Evolutionary conservation across 2,329 filamentous ascomycete species (phyloP).

Genomic region (Pleomassaria siparia): DNA sequence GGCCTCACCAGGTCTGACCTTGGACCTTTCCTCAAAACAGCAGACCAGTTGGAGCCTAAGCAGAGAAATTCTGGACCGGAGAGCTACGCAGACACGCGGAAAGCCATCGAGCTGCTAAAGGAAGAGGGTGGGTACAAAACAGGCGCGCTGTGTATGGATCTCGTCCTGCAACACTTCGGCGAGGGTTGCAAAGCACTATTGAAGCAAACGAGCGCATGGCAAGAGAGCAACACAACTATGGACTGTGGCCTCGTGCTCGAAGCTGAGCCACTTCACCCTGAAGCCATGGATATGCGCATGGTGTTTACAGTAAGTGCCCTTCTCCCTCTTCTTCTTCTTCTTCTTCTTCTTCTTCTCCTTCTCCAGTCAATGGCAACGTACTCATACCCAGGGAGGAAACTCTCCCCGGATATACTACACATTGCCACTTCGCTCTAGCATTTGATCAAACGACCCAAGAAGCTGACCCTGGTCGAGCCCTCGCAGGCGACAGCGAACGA

Average conservation of each 20-base stretch:
- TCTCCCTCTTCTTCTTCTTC: background rate
- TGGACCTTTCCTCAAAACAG: constrained; percentile 56
- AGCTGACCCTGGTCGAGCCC: constrained; percentile 12
- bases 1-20: constrained; percentile 69
- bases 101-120: constrained; percentile 39
- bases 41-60: constrained; percentile 35
- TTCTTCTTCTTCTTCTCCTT: background rate
- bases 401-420: background rate
- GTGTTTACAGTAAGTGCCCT: constrained; percentile 51
- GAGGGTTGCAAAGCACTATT: constrained; percentile 36
- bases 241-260: constrained; percentile 62
- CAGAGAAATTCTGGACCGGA: constrained; percentile 6
- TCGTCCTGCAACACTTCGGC: constrained; percentile 34
- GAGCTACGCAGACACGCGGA: constrained; percentile 36
- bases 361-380: background rate
- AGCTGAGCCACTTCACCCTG: constrained; percentile 34
- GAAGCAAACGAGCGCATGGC: constrained; percentile 47
- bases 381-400: background rate
- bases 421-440: background rate
- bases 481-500: background rate
- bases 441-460: constrained; percentile 1
- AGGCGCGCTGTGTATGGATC: constrained; percentile 45
- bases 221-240: constrained; percentile 62
- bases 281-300: constrained; percentile 60
- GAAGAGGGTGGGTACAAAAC: constrained; percentile 47